Percentiles rank a stretch among this genome's conserved stretches.
Evolutionary conservation across 306 rosid species (phyloP).

Genomic region (Nissolia schottii): DNA sequence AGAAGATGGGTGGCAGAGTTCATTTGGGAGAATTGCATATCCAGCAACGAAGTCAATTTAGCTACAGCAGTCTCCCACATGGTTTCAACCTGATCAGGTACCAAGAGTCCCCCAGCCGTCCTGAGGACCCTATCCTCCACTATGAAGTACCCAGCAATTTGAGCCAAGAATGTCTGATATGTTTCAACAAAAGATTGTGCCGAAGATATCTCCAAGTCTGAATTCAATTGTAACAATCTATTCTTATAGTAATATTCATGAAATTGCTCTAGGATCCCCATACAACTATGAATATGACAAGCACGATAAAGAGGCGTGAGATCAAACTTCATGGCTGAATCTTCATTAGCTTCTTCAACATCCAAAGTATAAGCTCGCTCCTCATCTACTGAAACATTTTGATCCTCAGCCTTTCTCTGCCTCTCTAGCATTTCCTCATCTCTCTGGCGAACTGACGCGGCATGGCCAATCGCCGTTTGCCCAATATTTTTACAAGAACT

Average conservation of each 20-base stretch:
- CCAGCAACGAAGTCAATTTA: constrained; percentile 61
- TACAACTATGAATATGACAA: constrained; percentile 76
- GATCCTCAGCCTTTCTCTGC: constrained; percentile 66
- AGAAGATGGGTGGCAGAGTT: constrained; percentile 76
- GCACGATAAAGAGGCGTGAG: constrained; percentile 91
- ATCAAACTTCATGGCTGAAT: constrained; percentile 65
- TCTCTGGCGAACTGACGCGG: constrained; percentile 67
- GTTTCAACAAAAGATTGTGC: constrained; percentile 76
- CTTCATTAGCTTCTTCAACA: constrained; percentile 66
- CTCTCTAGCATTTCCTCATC: constrained; percentile 73
- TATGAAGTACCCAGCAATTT: constrained; percentile 84
- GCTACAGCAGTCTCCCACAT: constrained; percentile 84
- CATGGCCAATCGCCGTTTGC: constrained; percentile 67
- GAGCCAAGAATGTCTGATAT: constrained; percentile 76
- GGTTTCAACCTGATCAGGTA: constrained; percentile 65
- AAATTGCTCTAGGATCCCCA: constrained; percentile 78
- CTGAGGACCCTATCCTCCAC: constrained; percentile 87
- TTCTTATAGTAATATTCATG: constrained; percentile 79
- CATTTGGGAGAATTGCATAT: constrained; percentile 72
- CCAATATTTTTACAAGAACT: constrained; percentile 82
- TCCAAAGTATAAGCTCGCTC: constrained; percentile 56
- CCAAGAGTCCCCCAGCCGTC: constrained; percentile 66
- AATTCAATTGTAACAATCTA: constrained; percentile 79
- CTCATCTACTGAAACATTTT: constrained; percentile 40
- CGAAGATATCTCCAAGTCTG: constrained; percentile 79